Conservation (phyloP, 768 basidiomycete genomes). For the Trametopsis cervina region DNA sequence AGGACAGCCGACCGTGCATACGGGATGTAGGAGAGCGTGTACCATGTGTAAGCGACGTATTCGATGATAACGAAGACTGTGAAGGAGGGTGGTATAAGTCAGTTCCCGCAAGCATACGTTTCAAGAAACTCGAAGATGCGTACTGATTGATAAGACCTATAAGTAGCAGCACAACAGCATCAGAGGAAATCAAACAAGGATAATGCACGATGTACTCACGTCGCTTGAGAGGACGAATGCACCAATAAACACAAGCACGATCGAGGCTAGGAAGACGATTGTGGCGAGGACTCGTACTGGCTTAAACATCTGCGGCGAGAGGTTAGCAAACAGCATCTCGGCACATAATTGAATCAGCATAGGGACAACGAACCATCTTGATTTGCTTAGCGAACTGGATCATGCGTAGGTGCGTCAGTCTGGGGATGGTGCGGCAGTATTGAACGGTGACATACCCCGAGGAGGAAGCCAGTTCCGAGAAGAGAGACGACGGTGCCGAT, state of each 20-base stretch:
- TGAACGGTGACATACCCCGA: slow-evolving; percentile 79
- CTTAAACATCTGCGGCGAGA: slow-evolving; percentile 77
- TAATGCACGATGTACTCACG: slow-evolving; percentile 31
- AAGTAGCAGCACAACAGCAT: neutral
- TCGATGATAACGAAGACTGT: slow-evolving; percentile 87
- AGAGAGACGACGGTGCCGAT: slow-evolving; percentile 79
- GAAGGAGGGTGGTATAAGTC: neutral
- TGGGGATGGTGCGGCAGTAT: too few species aligned
- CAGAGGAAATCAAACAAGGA: neutral
- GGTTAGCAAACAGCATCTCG: neutral
- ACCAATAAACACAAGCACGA: slow-evolving; percentile 77
- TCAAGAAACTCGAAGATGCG: slow-evolving; percentile 19
- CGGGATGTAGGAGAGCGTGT: slow-evolving; percentile 82
- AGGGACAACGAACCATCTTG: slow-evolving; percentile 51
- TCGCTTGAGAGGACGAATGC: slow-evolving; percentile 73
- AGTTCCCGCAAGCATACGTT: too few species aligned
- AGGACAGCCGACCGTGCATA: slow-evolving; percentile 75
- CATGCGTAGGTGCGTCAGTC: too few species aligned
- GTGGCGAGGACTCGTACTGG: slow-evolving; percentile 82
- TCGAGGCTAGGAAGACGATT: slow-evolving; percentile 68
- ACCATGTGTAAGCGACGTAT: slow-evolving; percentile 91
- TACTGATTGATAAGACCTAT: slow-evolving; percentile 66
- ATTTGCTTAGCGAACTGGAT: slow-evolving; percentile 70
- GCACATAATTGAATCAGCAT: neutral
- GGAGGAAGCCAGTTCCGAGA: slow-evolving; percentile 84